Base-by-base conservation (phyloP, 352 stramenopile species). In the Phytophthora chlamydospora region DNA sequence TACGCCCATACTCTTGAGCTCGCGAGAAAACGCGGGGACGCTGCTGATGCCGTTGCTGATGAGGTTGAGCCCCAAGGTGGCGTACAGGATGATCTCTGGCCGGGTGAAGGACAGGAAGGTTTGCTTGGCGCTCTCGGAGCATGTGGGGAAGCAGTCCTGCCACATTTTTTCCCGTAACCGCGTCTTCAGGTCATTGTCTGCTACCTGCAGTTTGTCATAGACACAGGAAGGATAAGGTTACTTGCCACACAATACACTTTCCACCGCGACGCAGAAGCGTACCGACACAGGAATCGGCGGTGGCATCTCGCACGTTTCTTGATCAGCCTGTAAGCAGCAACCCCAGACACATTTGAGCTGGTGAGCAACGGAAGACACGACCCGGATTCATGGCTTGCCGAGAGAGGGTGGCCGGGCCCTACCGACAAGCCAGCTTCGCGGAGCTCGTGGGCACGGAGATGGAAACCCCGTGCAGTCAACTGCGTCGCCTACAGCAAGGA, bases 31-130 rank as follows among this genome's bases (percentile, higher is more conserved):
- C 19, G 84, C 73, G 35, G 84, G 79, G 17, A 95, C 86, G 47
- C 80, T 92, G 56, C 78, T 91, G 55, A 90, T 91, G 50, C 86
- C 83, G 47, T 91, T 91, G 71, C 81, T 88, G 58, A 95, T 91
- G 54, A 95, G 78, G 39, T 93, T 92, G 12, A 95, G 80, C 3
- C 86, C 86, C 35, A 95, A 51, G 29, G 86, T 93, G 35, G 86
- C 74, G 67, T 93, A 91, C 21, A 95, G 46, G n/a, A 95, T 83
- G 27, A 92, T 79, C 34, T 83, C 75, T 29, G 84, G 79, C 48
- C 74, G 88, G 17, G 81, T 77, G 40, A 95, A 91, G 10, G 83
- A 83, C 45, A 92, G 76, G 60, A 79, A 94, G 41, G 85, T 78
- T 57, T 92, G 78, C 34, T 80, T 80, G 24, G 68, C 78, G 63